phyloP scores from a whole-genome alignment of 257 asterid genomes.

The Nicotiana sylvestris region DNA sequence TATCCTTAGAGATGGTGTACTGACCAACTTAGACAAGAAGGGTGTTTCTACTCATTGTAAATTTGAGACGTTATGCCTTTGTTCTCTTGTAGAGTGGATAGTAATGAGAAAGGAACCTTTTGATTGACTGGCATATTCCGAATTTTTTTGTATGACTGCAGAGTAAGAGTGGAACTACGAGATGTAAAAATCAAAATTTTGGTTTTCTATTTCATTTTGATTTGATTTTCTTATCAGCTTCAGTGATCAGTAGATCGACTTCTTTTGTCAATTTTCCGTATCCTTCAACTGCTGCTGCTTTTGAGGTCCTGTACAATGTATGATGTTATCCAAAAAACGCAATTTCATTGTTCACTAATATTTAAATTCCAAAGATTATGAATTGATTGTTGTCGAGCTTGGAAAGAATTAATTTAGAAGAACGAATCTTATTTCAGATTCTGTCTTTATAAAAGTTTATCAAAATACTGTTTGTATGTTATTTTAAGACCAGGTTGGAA shows the following conservation, averaged over 20 bases:
- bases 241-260: neutral
- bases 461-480: neutral
- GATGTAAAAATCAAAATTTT: conserved; percentile 14
- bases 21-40: conserved; percentile 33
- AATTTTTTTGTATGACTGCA: conserved; percentile 25
- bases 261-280: neutral
- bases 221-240: neutral
- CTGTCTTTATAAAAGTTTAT: neutral
- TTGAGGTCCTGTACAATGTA: neutral
- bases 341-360: neutral
- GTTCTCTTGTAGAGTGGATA: conserved; percentile 75
- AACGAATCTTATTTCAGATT: neutral
- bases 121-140: conserved; percentile 17
- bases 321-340: neutral
- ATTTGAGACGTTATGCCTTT: conserved; percentile 74
- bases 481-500: neutral
- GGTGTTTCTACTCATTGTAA: conserved; percentile 61
- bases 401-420: neutral
- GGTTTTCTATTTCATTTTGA: neutral
- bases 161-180: neutral
- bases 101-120: conserved; percentile 33
- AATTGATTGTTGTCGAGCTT: neutral
- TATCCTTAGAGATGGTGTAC: conserved; percentile 60
- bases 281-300: neutral
- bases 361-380: neutral